A percentile compares a stretch with the other conserved stretches of the same genome.
Conservation (phyloP, 805 yeast genomes). For the Barnettozyma salicaria region DNA sequence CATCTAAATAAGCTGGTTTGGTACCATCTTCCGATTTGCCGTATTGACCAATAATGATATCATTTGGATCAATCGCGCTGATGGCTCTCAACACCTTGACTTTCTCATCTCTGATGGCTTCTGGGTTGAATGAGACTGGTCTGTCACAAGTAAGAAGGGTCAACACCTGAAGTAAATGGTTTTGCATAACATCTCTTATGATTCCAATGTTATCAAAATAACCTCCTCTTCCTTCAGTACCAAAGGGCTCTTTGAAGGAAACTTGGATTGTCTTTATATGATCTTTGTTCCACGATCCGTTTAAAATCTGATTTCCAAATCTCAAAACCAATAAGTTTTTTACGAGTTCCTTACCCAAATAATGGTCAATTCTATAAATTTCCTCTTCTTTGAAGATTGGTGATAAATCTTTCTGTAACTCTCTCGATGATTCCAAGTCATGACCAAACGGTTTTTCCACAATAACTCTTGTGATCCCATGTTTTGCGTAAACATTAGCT, state of each 20-base stretch:
- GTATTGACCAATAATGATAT: conserved; percentile 85
- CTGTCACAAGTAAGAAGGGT: conserved; percentile 93
- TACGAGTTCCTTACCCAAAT: conserved; percentile 96
- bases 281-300: conserved; percentile 84
- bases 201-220: conserved; percentile 94
- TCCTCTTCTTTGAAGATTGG: conserved; percentile 91
- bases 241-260: conserved; percentile 95
- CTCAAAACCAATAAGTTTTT: conserved; percentile 85
- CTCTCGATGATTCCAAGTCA: conserved; percentile 74
- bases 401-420: conserved; percentile 67
- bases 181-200: conserved; percentile 97
- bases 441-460: conserved; percentile 98
- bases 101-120: conserved; percentile 92
- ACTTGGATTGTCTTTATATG: conserved; percentile 78
- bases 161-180: conserved; percentile 88
- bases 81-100: conserved; percentile 86
- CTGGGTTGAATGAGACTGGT: conserved; percentile 87
- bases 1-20: conserved; percentile 89
- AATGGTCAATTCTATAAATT: conserved; percentile 93
- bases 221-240: conserved; percentile 99
- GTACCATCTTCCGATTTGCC: conserved; percentile 75
- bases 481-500: conserved; percentile 55
- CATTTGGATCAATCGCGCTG: conserved; percentile 55
- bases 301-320: conserved; percentile 83
- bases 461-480: conserved; percentile 74